Base-by-base conservation (phyloP, 805 yeast species). In the Ogataea nitratoaversa region DNA sequence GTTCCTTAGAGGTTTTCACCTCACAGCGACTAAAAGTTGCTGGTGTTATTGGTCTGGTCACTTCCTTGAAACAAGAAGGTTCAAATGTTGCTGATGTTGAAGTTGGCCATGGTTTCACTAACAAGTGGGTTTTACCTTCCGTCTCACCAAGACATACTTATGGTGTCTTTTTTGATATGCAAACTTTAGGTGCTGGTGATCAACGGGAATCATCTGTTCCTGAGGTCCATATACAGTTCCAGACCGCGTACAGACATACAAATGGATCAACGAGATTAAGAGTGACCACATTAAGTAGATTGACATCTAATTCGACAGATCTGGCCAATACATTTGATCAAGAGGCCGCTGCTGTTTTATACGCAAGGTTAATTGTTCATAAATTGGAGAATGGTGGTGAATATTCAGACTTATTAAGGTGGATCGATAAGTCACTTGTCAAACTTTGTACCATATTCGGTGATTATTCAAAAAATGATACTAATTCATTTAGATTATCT, bases 281-380 rank as follows among this genome's bases (percentile, higher is more conserved):
- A 53, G 97, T 93, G 27, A 91, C 99, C 18, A 93, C 98, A 0
- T 72, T 93, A 43, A 68, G 71, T 42, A 71, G 78, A 58, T 60
- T 72, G 44, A 72, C 78, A 42, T 74, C 80, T 12, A 59, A 56
- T 35, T 64, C 72, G 19, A 76, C 76, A 32, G 77, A 72, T 35
- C 64, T 77, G 43, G 66, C 79, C 14, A 65, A 65, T 43, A 56
- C 93, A n/a, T 93, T 93, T 62, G 99, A 93, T 66, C 98, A 93
- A 71, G 98, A 93, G 65, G 96, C 97, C 11, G 96, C 99, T 3
- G 95, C 96, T 13, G 97, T 90, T 1, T 68, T 90, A 43, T 83
- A 91, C 82, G 84, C 97, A 2, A 75, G 98, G 59, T 76, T 91
- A 40, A 93, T 96, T 9, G 89, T 91, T 33, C 83, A 76, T 72